A percentile compares a stretch with the other conserved stretches of the same genome.
phyloP scores from a whole-genome alignment of 805 yeast genomes.

The Jamesozyma lodderae region DNA sequence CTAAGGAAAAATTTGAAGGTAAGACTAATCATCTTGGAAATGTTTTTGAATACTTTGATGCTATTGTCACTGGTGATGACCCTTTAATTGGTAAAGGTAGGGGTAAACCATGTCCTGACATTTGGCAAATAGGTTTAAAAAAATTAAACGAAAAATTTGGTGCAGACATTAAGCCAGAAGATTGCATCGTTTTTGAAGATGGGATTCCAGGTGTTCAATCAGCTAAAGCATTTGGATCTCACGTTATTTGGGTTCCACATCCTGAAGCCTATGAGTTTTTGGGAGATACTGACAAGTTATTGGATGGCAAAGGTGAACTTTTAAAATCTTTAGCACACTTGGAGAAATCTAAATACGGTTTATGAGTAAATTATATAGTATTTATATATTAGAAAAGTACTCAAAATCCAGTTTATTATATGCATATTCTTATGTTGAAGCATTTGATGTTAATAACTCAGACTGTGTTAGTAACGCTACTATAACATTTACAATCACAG shows the following conservation, averaged over 20 bases:
- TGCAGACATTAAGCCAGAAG: constrained; percentile 51
- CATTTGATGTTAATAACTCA: too few relatives aligned
- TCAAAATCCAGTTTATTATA: too few relatives aligned
- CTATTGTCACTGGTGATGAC: constrained; percentile 84
- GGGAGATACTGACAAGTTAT: constrained; percentile 40
- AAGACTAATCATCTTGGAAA: constrained; percentile 64
- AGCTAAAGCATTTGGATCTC: constrained; percentile 74
- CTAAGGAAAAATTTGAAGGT: constrained; percentile 45
- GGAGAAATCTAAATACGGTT: constrained; percentile 39
- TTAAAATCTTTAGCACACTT: constrained; percentile 45
- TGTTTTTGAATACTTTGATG: constrained; percentile 60
- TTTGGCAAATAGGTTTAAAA: constrained; percentile 75
- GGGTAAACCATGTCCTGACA: constrained; percentile 92
- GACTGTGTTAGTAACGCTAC: too few relatives aligned
- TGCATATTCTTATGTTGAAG: too few relatives aligned
- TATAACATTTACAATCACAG: too few relatives aligned
- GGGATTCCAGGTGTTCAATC: constrained; percentile 87
- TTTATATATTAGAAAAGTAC: too few relatives aligned
- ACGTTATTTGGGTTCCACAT: constrained; percentile 94
- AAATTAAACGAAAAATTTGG: constrained; percentile 51
- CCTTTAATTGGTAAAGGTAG: constrained; percentile 69
- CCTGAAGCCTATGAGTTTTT: constrained; percentile 53
- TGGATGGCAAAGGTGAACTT: constrained; percentile 53
- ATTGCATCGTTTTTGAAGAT: constrained; percentile 89
- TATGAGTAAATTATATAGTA: too few relatives aligned